Evolutionary conservation across 768 basidiomycete species (phyloP).

Genomic region (Boletus speciosus): DNA sequence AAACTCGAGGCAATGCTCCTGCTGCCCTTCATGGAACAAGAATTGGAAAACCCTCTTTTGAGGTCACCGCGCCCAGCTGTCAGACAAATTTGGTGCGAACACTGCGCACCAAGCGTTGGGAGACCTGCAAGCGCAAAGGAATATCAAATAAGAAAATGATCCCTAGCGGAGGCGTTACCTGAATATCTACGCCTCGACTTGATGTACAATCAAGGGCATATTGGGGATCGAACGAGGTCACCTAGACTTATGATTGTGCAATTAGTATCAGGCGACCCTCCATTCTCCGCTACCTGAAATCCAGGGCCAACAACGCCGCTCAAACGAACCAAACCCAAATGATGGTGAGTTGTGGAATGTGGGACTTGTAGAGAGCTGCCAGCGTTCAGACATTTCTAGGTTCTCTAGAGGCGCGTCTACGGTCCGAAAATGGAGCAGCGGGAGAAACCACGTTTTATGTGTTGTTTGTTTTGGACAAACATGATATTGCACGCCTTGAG

Average conservation of each 20-base stretch:
- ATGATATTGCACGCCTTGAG: conserved; percentile 29
- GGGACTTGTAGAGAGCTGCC: not conserved
- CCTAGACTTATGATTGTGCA: conserved; percentile 1
- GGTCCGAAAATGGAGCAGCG: not conserved
- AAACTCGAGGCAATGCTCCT: conserved; percentile 20
- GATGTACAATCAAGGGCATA: conserved; percentile 11
- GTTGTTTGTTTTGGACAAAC: conserved; percentile 32
- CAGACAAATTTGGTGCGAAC: conserved; percentile 11
- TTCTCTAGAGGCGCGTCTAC: not conserved
- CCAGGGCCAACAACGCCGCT: not conserved
- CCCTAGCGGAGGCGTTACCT: not conserved
- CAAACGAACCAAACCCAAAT: not conserved
- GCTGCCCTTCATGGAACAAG: conserved; percentile 4
- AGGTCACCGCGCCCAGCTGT: conserved; percentile 4
- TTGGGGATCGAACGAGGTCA: conserved; percentile 8
- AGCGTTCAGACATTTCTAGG: not conserved
- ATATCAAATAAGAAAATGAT: conserved; percentile 23
- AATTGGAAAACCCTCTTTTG: conserved; percentile 13
- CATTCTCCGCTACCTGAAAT: not conserved
- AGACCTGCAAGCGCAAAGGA: conserved; percentile 5
- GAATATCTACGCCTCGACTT: conserved; percentile 3
- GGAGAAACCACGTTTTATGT: not conserved
- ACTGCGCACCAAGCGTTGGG: conserved; percentile 11
- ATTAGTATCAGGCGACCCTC: not conserved
- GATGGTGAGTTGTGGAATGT: not conserved